Evolutionary conservation across 2,329 filamentous ascomycete genomes (phyloP).

Genomic region (Podosphaera aphanis): DNA sequence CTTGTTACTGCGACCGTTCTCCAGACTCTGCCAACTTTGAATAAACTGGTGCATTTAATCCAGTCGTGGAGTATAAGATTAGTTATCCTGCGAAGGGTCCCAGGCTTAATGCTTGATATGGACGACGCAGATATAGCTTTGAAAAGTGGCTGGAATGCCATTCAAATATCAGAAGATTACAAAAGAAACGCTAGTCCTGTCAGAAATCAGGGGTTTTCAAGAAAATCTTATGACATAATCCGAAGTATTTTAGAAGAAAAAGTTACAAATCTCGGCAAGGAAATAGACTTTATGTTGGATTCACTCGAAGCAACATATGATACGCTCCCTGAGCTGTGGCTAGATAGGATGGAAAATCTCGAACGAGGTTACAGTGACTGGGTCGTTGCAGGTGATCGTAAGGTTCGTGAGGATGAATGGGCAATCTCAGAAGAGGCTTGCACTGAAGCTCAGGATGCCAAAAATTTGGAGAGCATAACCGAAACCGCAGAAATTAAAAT

Average conservation of each 20-base stretch:
- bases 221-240: conserved; percentile 20
- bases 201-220: conserved; percentile 2
- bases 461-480: no score
- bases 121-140: conserved; percentile 42
- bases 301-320: conserved; percentile 64
- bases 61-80: conserved; percentile 59
- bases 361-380: conserved; percentile 62
- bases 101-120: conserved; percentile 41
- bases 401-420: conserved; percentile 44
- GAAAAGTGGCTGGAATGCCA: conserved; percentile 39
- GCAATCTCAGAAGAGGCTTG: conserved; percentile 10
- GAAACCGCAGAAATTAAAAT: no score
- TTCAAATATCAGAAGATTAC: conserved; percentile 17
- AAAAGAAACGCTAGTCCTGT: not conserved
- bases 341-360: conserved; percentile 61
- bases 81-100: conserved; percentile 48
- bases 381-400: conserved; percentile 54
- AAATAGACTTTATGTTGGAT: conserved; percentile 71
- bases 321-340: conserved; percentile 65
- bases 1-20: conserved; percentile 77
- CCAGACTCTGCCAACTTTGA: conserved; percentile 64
- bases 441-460: conserved; percentile 12
- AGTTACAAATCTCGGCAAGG: conserved; percentile 43
- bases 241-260: conserved; percentile 41
- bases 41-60: conserved; percentile 48